Base-by-base conservation (phyloP, 106 monocot species). In the Platanthera guangdongensis region DNA sequence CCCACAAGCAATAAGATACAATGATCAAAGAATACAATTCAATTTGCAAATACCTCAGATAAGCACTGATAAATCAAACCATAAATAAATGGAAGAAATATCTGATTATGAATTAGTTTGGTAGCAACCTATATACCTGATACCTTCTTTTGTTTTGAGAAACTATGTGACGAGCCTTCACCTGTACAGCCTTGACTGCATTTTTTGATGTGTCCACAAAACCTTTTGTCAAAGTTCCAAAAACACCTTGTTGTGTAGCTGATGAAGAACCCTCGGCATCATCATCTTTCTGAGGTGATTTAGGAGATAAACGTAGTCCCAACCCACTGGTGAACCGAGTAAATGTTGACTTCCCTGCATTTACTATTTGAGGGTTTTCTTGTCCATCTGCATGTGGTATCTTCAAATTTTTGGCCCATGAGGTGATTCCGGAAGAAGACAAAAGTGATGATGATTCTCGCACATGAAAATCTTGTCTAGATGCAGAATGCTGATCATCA, bases 111-210 rank as follows among this genome's bases (percentile, higher is more conserved):
- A 57, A 75, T 55, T 15, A 55, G 13, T 55, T 54, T 55, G 74
- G 16, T 45, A 50, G 52, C 7, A 83, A 50, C 39, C 39, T 39
- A 39, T 39, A 39, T 80, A 97, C 97, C 89, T 97, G 97, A 75
- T 93, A 97, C 89, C 97, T 87, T 82, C 97, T 93, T 79, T 97
- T 97, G 83, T 97, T 97, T 74, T 97, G 97, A 39, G 97, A 97
- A 6, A 97, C 97, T 9, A 97, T 93, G 74, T 97, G 97, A 16
- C 93, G 88, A 74, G 96, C 96, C 83, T 96, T 96, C 25, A 96
- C 93, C 70, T 89, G 88, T n/a, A 97, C 91, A 52, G 97, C 97
- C 65, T 97, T 97, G 4, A 97, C 97, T 59, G 97, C 97, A 86
- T 76, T 97, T 79, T 83, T 97, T 15, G 97, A 97, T 57, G 93